Evolutionary conservation across 2,329 filamentous ascomycete species (phyloP).

Genomic region (Trichoderma sp.): DNA sequence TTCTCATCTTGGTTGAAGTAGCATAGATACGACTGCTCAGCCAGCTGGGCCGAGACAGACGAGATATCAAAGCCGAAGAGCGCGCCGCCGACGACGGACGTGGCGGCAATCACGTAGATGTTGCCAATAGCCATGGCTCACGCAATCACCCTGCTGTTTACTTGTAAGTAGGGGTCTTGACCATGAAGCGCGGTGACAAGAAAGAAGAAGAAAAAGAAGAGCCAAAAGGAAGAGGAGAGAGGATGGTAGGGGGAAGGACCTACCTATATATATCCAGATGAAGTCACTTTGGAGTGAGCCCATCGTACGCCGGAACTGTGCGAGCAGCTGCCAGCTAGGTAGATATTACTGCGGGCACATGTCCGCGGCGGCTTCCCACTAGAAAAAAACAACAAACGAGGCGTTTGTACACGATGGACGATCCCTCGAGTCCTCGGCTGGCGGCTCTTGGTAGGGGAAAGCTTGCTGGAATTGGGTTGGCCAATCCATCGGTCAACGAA

Average conservation of each 20-base stretch:
- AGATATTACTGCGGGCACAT: slow-evolving; percentile 3
- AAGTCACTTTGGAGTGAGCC: not conserved
- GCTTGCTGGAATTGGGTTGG: not conserved
- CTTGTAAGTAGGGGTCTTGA: not conserved
- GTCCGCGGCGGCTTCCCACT: not conserved
- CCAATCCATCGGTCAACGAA: not conserved
- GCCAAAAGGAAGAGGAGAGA: not conserved
- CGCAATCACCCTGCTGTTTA: not conserved
- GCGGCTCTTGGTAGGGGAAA: not conserved
- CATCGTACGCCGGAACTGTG: slow-evolving; percentile 11
- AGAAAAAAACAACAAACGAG: not conserved
- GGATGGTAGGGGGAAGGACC: not conserved
- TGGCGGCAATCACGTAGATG: slow-evolving; percentile 41
- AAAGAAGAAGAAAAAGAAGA: not conserved
- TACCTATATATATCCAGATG: slow-evolving; percentile 3
- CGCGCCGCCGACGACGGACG: slow-evolving; percentile 44
- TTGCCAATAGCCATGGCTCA: slow-evolving; percentile 37
- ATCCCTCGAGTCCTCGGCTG: not conserved
- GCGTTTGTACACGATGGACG: not conserved
- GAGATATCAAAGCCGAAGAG: slow-evolving; percentile 60
- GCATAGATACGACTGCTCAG: slow-evolving; percentile 41
- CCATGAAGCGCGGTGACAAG: slow-evolving; percentile 6
- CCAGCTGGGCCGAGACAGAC: slow-evolving; percentile 53
- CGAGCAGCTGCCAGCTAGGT: slow-evolving; percentile 10
- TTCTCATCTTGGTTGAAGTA: slow-evolving; percentile 43